A percentile compares a stretch with the other conserved stretches of the same genome.
These are phyloP conservation scores for Claviceps spartinae DNA, from an alignment of 2,329 filamentous ascomycete species.

Conservation along the genomic window DNA sequence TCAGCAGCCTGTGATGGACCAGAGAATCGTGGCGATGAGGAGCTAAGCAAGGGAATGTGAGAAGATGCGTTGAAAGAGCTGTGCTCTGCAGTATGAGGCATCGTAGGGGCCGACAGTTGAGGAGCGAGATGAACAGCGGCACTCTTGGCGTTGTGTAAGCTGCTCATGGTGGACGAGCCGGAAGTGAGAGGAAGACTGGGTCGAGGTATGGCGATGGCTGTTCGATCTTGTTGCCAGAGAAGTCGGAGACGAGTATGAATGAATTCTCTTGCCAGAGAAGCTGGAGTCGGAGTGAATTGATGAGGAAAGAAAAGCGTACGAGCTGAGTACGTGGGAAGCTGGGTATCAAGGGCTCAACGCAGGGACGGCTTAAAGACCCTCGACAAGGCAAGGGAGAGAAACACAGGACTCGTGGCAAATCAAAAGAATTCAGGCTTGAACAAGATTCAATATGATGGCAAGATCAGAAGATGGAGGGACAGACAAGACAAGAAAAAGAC, in stretches of 20 bases:
- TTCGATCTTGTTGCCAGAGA: neutral
- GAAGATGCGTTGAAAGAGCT: slow-evolving; percentile 13
- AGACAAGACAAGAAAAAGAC: too few relatives aligned
- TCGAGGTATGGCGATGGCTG: slow-evolving; percentile 17
- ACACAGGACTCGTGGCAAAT: too few relatives aligned
- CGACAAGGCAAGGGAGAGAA: too few relatives aligned
- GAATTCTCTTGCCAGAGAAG: neutral
- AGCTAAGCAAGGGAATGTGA: slow-evolving; percentile 7
- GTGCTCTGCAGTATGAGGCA: slow-evolving; percentile 25
- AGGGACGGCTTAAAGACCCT: too few relatives aligned
- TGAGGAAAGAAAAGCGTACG: too few relatives aligned
- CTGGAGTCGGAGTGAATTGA: neutral
- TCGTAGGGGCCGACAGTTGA: slow-evolving; percentile 63
- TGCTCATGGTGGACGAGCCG: slow-evolving; percentile 62
- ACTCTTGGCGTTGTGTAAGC: slow-evolving; percentile 53
- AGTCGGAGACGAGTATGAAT: neutral
- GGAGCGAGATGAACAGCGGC: slow-evolving; percentile 53
- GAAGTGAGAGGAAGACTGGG: slow-evolving; percentile 53
- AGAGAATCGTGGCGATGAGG: slow-evolving; percentile 12
- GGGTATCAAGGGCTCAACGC: too few relatives aligned
- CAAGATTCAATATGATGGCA: too few relatives aligned
- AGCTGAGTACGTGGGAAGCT: too few relatives aligned
- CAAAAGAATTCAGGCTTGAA: too few relatives aligned
- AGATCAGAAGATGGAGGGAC: too few relatives aligned
- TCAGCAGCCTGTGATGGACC: slow-evolving; percentile 37